Base-by-base conservation (phyloP, 176 grass and related monocot genomes). In the Avena eriantha region DNA sequence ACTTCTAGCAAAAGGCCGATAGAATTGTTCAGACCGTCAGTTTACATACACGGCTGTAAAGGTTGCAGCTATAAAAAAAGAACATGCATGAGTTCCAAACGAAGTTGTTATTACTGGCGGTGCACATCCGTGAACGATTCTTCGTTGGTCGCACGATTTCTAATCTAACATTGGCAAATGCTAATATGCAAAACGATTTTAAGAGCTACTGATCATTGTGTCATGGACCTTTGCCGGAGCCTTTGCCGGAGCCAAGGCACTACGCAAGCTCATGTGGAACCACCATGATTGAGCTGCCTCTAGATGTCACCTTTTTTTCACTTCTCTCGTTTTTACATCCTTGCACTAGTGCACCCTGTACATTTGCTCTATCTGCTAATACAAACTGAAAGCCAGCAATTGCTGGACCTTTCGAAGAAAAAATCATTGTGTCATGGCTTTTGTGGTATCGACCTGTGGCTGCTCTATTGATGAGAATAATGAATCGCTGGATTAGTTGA, bases 111-210 rank as follows among this genome's bases (percentile, higher is more conserved):
- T 47, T 56, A 66, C 29, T 29, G 29, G 24, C 19, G 17, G 47
- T 22, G 50, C 55, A 49, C 50, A 59, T 69, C 69, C 35, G 35
- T 14, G 63, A 47, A 69, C 24, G 47, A n/a, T 76, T 76, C 56
- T 87, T 74, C 23, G 58, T 48, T 66, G 23, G 43, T 50, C 72
- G 73, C 24, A 79, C 57, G 68, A 48, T 84, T 69, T 39, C 81
- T 80, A 76, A 70, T 13, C 81, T 29, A 70, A 74, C 81, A 68
- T 75, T 68, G 76, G 53, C 69, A 49, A 80, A 41, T 69, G 50
- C 43, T 88, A 91, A 85, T 88, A 78, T 88, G 77, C 77, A 45
- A 31, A 69, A 79, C 31, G 84, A 41, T 69, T 67, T 78, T 9
- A 73, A 4, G 22, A 39, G 65, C 76, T n/a, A 58, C 21, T 70